Evolutionary conservation across 495 filamentous ascomycete genomes (phyloP).

Genomic region (Trichocladium antarcticum): DNA sequence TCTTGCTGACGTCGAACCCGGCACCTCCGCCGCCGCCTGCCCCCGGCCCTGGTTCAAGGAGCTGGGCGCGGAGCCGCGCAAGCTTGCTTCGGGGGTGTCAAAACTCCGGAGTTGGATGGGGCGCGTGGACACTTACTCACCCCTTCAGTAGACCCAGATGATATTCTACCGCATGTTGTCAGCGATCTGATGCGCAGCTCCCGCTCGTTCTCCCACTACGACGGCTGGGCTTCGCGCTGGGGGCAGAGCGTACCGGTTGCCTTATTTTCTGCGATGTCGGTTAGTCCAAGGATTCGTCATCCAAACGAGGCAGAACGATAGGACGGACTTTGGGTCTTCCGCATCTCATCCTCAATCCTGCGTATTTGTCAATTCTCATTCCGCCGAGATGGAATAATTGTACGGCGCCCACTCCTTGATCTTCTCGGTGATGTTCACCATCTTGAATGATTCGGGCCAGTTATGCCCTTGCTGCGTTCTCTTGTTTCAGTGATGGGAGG

Average conservation of each 20-base stretch:
- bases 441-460: constrained; percentile 44
- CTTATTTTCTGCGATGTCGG: constrained; percentile 71
- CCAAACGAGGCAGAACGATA: neutral
- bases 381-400: neutral
- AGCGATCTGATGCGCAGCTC: neutral
- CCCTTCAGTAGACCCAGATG: constrained; percentile 97
- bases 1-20: constrained; percentile 96
- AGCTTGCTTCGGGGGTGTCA: constrained; percentile 59
- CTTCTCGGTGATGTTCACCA: constrained; percentile 99
- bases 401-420: constrained; percentile 76
- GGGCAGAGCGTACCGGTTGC: constrained; percentile 62
- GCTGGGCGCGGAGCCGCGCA: constrained; percentile 84
- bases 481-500: neutral
- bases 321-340: constrained; percentile 79
- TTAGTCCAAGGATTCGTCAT: constrained; percentile 19
- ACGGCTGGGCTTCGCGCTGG: neutral
- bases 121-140: constrained; percentile 35
- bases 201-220: too few species aligned
- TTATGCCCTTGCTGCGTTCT: neutral
- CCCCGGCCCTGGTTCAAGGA: constrained; percentile 82
- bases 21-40: constrained; percentile 59
- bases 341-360: constrained; percentile 99
- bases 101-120: neutral
- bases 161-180: constrained; percentile 54
- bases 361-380: constrained; percentile 14